These are phyloP conservation scores for Penicillium coffeae DNA, from an alignment of 495 filamentous ascomycete genomes.

Conservation along the genomic window DNA sequence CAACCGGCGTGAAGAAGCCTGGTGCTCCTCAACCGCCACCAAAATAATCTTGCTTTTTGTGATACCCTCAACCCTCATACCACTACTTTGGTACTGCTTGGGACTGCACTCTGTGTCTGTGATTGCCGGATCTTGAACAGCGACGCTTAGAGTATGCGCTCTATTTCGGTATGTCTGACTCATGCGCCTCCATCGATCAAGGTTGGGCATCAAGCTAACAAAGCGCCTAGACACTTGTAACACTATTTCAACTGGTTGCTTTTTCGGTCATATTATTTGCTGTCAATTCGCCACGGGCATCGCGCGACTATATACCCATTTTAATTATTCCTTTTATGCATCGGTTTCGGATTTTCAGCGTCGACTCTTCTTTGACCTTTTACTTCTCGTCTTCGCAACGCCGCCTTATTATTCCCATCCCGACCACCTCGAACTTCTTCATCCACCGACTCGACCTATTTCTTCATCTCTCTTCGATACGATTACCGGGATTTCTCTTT, in stretches of 20 bases:
- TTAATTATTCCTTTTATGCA: conserved; percentile 32
- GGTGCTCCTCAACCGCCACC: conserved; percentile 47
- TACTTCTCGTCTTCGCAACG: conserved; percentile 11
- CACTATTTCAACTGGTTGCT: conserved; percentile 28
- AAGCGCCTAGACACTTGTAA: conserved; percentile 31
- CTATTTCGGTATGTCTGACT: conserved; percentile 30
- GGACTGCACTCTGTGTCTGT: conserved; percentile 12
- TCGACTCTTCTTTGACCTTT: conserved; percentile 16
- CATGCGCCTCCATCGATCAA: conserved; percentile 8
- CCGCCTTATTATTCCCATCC: conserved; percentile 6
- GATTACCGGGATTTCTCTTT: conserved; percentile 25
- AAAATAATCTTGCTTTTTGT: conserved; percentile 24
- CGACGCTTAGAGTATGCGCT: conserved; percentile 23
- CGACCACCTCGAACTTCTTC: not conserved
- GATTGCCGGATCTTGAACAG: conserved; percentile 8
- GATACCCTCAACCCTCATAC: conserved; percentile 14
- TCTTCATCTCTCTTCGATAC: conserved; percentile 18
- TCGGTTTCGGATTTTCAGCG: conserved; percentile 28
- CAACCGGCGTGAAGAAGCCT: conserved; percentile 56
- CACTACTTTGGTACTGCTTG: too few relatives aligned
- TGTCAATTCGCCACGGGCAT: conserved; percentile 19
- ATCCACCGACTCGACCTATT: conserved; percentile 4
- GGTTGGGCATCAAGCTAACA: conserved; percentile 26
- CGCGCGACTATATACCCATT: conserved; percentile 32
- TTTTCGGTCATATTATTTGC: conserved; percentile 18